Percentiles rank a stretch among this genome's conserved stretches.
Evolutionary conservation across 495 filamentous ascomycete species (phyloP).

Genomic region (Ramalina peruviana): DNA sequence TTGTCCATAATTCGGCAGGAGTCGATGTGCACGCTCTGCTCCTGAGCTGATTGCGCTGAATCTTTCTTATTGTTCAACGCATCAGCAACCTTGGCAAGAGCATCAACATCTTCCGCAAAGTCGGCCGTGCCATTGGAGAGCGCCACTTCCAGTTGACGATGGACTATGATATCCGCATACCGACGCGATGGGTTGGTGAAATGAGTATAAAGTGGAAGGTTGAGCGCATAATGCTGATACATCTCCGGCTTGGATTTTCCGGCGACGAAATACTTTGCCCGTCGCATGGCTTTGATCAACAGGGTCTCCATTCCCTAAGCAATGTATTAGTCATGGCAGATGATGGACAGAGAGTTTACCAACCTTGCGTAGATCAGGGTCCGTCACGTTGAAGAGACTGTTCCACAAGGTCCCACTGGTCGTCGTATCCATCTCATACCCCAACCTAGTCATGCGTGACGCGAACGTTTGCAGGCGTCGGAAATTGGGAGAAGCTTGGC

Average conservation of each 20-base stretch:
- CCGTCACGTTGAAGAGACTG: slow-evolving; percentile 81
- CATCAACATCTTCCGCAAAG: slow-evolving; percentile 80
- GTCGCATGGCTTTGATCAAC: slow-evolving; percentile 83
- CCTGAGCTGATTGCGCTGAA: slow-evolving; percentile 90
- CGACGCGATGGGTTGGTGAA: slow-evolving; percentile 93
- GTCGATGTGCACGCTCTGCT: slow-evolving; percentile 98
- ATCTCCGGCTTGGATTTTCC: slow-evolving; percentile 58
- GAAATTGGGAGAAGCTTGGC: slow-evolving; percentile 70
- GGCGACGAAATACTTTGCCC: slow-evolving; percentile 85
- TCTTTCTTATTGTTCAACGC: slow-evolving; percentile 98
- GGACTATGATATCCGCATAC: slow-evolving; percentile 88
- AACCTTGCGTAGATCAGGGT: slow-evolving; percentile 72
- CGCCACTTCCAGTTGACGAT: slow-evolving; percentile 82
- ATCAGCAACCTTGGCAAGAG: slow-evolving; percentile 81
- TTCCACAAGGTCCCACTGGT: slow-evolving; percentile 86
- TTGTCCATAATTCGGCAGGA: slow-evolving; percentile 90
- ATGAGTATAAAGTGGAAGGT: slow-evolving; percentile 89
- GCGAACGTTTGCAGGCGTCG: slow-evolving; percentile 81
- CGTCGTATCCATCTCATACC: slow-evolving; percentile 73
- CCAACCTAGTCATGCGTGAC: slow-evolving; percentile 83
- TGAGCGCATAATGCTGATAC: slow-evolving; percentile 78
- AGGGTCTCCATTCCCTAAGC: slow-evolving; percentile 83
- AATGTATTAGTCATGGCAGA: slow-evolving; percentile 7
- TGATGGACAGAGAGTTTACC: not conserved
- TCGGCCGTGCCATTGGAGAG: slow-evolving; percentile 72